A percentile compares a stretch with the other conserved stretches of the same genome.
Evolutionary conservation across 306 rosid genomes (phyloP).

Genomic region (Dalbergia cultrata): DNA sequence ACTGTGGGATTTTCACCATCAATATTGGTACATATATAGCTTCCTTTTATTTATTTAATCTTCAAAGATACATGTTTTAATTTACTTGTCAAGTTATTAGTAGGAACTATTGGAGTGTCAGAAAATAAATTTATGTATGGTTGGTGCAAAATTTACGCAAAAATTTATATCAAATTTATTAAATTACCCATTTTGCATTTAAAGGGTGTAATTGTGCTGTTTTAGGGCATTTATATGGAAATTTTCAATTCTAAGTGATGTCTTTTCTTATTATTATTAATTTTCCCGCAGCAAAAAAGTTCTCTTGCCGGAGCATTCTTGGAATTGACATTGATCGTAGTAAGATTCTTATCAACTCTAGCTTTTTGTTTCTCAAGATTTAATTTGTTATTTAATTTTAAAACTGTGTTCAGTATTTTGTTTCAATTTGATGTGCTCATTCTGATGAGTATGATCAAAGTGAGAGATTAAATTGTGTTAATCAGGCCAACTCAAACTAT

Average conservation of each 20-base stretch:
- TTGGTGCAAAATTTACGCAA: neutral
- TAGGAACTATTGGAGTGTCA: conserved; percentile 7
- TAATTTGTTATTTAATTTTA: conserved; percentile 1
- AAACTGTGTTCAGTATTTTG: neutral
- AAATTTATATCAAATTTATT: neutral
- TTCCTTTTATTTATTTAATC: neutral
- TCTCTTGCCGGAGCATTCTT: conserved; percentile 76
- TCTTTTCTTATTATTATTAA: neutral
- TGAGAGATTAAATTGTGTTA: neutral
- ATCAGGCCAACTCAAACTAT: conserved; percentile 13
- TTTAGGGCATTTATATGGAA: neutral
- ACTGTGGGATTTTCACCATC: conserved; percentile 74
- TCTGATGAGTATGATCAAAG: conserved; percentile 2
- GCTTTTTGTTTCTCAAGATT: conserved; percentile 20
- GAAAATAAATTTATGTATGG: neutral
- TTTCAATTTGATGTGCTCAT: neutral
- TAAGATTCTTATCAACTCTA: conserved; percentile 52
- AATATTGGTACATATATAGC: conserved; percentile 73
- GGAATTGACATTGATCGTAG: conserved; percentile 90
- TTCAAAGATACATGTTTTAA: neutral
- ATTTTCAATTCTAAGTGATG: conserved; percentile 6
- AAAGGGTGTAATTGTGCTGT: neutral
- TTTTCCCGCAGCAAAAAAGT: conserved; percentile 74
- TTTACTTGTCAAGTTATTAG: neutral
- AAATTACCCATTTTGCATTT: neutral